These are phyloP conservation scores for Serendipita sp. DNA, from an alignment of 768 basidiomycete species.

Conservation along the genomic window DNA sequence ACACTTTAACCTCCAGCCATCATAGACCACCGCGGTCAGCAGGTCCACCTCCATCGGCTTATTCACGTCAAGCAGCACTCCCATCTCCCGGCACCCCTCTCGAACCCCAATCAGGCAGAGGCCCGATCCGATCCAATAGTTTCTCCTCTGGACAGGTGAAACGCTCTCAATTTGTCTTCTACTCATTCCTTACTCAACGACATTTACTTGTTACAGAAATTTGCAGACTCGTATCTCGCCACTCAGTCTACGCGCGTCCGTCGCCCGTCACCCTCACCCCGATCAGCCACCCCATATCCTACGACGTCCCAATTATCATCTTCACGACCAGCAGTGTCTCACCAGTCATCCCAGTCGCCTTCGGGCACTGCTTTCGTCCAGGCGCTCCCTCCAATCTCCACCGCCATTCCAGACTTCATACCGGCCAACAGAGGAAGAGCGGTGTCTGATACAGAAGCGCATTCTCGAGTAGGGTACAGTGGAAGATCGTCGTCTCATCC, in stretches of 20 bases:
- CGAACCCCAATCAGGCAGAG: neutral
- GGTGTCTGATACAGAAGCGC: constrained; percentile 1
- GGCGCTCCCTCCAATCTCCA: neutral
- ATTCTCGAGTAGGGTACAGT: neutral
- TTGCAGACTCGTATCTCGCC: neutral
- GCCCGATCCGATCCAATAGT: neutral
- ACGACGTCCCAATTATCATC: no score
- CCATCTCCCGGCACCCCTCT: neutral
- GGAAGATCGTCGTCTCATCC: neutral
- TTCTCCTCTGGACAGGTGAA: neutral
- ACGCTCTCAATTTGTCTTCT: neutral
- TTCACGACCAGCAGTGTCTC: neutral
- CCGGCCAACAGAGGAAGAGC: neutral
- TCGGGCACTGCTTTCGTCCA: neutral
- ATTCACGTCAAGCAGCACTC: neutral
- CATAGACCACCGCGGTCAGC: neutral
- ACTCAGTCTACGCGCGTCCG: neutral
- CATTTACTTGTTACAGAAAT: no score
- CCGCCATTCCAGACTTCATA: neutral
- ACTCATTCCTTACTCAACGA: neutral
- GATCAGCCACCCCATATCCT: neutral
- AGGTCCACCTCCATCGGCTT: neutral
- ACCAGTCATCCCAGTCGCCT: neutral
- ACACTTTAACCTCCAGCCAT: neutral
- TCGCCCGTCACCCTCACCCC: neutral